Percentiles rank a stretch among this genome's conserved stretches.
Conservation (phyloP, 305 asterid species). For the Euphrasia arctica region DNA sequence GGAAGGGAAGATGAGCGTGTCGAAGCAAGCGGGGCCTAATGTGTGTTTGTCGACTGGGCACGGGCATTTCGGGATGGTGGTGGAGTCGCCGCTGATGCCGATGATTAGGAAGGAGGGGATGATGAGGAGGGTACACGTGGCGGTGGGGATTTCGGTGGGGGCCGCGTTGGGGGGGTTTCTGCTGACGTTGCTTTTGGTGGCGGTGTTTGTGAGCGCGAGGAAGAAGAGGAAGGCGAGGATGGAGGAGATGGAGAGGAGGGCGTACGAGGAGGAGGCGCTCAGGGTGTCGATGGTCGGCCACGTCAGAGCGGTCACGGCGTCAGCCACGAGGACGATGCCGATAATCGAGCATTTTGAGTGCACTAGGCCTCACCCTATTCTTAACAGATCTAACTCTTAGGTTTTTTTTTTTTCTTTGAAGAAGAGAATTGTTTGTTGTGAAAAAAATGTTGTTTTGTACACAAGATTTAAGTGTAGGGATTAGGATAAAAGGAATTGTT, state of each 20-base stretch:
- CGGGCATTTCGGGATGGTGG: constrained; percentile 75
- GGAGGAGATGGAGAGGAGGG: constrained; percentile 90
- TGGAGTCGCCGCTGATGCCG: constrained; percentile 63
- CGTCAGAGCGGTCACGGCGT: constrained; percentile 66
- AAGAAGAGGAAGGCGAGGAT: constrained; percentile 88
- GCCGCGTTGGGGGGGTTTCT: constrained; percentile 69
- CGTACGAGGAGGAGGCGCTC: constrained; percentile 89
- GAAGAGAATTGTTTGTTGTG: neutral
- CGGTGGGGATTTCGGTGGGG: constrained; percentile 63
- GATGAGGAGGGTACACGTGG: constrained; percentile 36
- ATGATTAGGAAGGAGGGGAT: constrained; percentile 33
- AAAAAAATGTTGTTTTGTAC: neutral
- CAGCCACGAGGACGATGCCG: constrained; percentile 70
- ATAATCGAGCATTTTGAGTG: constrained; percentile 56
- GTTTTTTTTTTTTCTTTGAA: neutral
- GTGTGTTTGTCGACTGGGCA: constrained; percentile 44
- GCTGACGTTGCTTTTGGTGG: constrained; percentile 54
- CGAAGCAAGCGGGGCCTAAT: constrained; percentile 36
- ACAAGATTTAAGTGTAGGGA: no score
- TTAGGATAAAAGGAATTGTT: no score
- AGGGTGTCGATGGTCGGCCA: constrained; percentile 97
- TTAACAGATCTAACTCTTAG: neutral
- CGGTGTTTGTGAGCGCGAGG: constrained; percentile 69
- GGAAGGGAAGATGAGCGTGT: constrained; percentile 46
- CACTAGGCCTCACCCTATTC: neutral